Evolutionary conservation across 2,329 filamentous ascomycete genomes (phyloP), one percentile per base, ranked within the genome.

Genomic region (Aspergillus transmontanensis): DNA sequence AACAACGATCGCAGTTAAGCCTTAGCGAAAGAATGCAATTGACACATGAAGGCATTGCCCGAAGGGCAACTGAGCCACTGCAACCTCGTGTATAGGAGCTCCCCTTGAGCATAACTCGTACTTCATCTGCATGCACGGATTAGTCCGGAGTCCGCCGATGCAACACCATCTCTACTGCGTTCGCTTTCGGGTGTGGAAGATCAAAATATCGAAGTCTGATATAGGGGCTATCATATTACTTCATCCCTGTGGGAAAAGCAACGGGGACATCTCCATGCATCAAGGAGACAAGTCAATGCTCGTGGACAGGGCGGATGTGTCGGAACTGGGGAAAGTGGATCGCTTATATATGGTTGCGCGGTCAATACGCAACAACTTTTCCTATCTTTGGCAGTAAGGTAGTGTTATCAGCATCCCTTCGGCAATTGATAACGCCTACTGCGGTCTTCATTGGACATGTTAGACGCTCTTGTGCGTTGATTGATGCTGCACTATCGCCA

Each of bases 271-370:
- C 14, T 36, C 14, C 34, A 16, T 36, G 56, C 36, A 58, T n/a
- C 26, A 28, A 23, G n/a, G 39, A 58, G 12, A 16, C 34, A 6
- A 36, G 34, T 19, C 41, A 26, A 28, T 41, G 23, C 39, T 36
- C 54, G 21, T 41, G 41, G 56, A 23, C 28, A 46, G 1, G 9
- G 43, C 57, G 57, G 57, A 59, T 19, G 57, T 14, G 23, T 4
- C 57, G 57, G 57, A 59, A 53, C 57, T 53, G 57, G 45, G 57
- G 56, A 23, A 48, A 58, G 56, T 58, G 56, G 56, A 58, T 43
- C 56, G 12, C 14, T 57, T 57, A 46, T 58, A 53, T 53, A 59
- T 10, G 12, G 45, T 6, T 30, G 9, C 26, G 57, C 36, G 41
- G 46, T 41, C 34, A n/a, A 54, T 26, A 30, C 46, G 46, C 46